Base-by-base conservation (phyloP, 2,329 filamentous ascomycete genomes). In the Neofusicoccum kwambonambiense region DNA sequence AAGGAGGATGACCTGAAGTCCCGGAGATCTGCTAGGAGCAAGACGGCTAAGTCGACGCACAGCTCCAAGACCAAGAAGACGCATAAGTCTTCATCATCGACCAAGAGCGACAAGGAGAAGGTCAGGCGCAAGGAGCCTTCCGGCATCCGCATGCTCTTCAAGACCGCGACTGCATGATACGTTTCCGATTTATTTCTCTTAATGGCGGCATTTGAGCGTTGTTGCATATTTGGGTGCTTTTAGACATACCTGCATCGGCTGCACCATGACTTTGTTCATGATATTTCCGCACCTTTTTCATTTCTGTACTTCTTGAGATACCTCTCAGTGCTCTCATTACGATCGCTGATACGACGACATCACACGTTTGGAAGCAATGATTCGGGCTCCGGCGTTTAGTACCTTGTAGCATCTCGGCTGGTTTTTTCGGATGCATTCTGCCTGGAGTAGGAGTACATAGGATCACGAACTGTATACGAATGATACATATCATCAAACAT, bases 1-100 rank as follows among this genome's bases (percentile, higher is more conserved):
- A 79, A 79, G n/a, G 81, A 82, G 69, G 77, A 79, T 17, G 81
- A 82, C 65, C 72, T 83, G 67, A 80, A 79, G 69, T 76, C 75
- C 1, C 72, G 76, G 9, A 37, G 62, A 64, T 70, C 72, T 1
- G 74, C 75, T 54, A 70, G 71, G 51, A 70, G 70, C 9, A 73
- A 71, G 49, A 72, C 71, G 1, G 72, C 72, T 22, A 68, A 67
- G 66, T 73, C 70, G 44, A 66, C 50, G 11, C 47, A 65, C 67
- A 63, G 60, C 35, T 49, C 41, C 15, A 72, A 72, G 68, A 72
- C 69, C n/a, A 62, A 65, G 4, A 69, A 64, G 57, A 71, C 73
- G 64, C 68, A 8, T n/a, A n/a, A 17, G n/a, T n/a, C 44, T 3
- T 47, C 41, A 6, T 35, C 56, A 3, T 60, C 56, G n/a, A 37